These are phyloP conservation scores for Lunasporangiospora selenospora DNA, from an alignment of 192 early-diverging fungal species.

Conservation along the genomic window DNA sequence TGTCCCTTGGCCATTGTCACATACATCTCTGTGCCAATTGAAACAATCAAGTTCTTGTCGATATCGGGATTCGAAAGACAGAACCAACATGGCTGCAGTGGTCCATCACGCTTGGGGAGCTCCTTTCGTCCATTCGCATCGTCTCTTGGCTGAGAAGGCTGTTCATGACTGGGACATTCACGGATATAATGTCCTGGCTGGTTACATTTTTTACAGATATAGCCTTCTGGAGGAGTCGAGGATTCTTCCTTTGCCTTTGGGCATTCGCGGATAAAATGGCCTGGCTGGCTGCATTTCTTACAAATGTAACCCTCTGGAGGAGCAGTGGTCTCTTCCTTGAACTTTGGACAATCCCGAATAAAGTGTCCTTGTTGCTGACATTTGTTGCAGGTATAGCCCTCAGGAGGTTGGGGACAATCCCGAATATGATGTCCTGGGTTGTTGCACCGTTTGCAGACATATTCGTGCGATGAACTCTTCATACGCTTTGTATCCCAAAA, in stretches of 20 bases:
- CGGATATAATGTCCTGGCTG: constrained; percentile 69
- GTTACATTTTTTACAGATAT: constrained; percentile 67
- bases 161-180: constrained; percentile 57
- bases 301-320: not conserved
- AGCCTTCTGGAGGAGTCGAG: constrained; percentile 55
- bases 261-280: not conserved
- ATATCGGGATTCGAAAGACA: constrained; percentile 91
- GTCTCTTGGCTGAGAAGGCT: constrained; percentile 1
- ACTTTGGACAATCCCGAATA: constrained; percentile 55
- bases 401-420: constrained; percentile 50
- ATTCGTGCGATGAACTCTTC: constrained; percentile 47
- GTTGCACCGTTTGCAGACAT: constrained; percentile 58
- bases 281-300: constrained; percentile 17
- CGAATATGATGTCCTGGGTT: constrained; percentile 53
- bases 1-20: constrained; percentile 91
- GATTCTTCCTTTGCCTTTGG: not conserved
- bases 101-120: not conserved
- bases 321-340: constrained; percentile 20
- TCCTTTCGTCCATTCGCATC: not conserved
- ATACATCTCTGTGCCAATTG: constrained; percentile 84
- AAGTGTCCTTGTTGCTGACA: constrained; percentile 64
- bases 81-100: constrained; percentile 89
- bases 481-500: constrained; percentile 39
- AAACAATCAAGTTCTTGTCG: constrained; percentile 89
- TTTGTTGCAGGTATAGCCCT: constrained; percentile 53